Conservation (phyloP, 2,329 filamentous ascomycete genomes). For the Cryphonectria radicalis region DNA sequence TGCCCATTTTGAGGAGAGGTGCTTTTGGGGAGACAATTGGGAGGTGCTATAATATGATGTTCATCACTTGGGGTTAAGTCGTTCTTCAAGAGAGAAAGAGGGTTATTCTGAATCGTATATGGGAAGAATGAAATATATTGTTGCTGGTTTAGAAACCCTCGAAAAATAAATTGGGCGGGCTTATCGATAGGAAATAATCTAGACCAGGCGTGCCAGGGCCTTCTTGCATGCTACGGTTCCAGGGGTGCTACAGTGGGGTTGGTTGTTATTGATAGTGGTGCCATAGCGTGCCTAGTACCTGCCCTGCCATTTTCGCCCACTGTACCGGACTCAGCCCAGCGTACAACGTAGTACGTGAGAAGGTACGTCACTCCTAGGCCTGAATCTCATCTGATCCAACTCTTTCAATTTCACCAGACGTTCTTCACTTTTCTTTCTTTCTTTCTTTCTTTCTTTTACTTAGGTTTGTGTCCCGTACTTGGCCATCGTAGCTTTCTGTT, state of each 20-base stretch:
- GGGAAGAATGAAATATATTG: not conserved
- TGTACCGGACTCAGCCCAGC: not conserved
- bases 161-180: slow-evolving; percentile 11
- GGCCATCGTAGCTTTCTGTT: not conserved
- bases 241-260: not conserved
- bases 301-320: not conserved
- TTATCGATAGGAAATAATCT: slow-evolving; percentile 9
- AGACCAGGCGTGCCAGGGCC: not conserved
- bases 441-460: no score
- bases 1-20: slow-evolving; percentile 41
- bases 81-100: not conserved
- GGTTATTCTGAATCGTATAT: not conserved
- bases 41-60: slow-evolving; percentile 10
- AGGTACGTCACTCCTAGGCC: not conserved
- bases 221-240: not conserved
- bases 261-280: no score
- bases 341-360: not conserved
- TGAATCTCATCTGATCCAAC: not conserved
- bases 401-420: not conserved
- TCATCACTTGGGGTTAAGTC: slow-evolving; percentile 1
- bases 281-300: not conserved
- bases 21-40: not conserved
- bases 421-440: not conserved
- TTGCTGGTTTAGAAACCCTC: not conserved
- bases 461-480: not conserved